phyloP scores from a whole-genome alignment of 768 basidiomycete species.

The Flagelloscypha sp. region DNA sequence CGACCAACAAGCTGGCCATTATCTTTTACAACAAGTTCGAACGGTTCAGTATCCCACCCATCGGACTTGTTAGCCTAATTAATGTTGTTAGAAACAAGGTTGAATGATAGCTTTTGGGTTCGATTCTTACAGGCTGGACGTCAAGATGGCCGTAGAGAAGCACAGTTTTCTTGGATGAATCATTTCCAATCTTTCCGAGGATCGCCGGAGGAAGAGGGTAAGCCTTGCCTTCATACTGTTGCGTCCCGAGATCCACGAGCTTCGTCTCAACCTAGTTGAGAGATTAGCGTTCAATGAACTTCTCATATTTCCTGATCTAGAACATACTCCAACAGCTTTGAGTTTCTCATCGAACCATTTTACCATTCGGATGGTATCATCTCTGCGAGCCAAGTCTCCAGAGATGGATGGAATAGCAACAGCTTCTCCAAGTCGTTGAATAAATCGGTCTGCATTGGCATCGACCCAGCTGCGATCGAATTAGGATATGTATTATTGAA shows the following conservation, averaged over 20 bases:
- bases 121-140: slow-evolving; percentile 71
- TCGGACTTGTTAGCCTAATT: slow-evolving; percentile 38
- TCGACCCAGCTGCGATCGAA: too few relatives aligned
- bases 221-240: slow-evolving; percentile 64
- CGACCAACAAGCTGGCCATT: slow-evolving; percentile 70
- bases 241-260: slow-evolving; percentile 69
- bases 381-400: slow-evolving; percentile 60
- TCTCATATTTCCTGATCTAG: too few relatives aligned
- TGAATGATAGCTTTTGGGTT: not conserved
- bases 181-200: slow-evolving; percentile 73
- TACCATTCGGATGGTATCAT: slow-evolving; percentile 81
- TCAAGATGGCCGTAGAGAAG: slow-evolving; percentile 93
- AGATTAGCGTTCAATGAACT: too few relatives aligned
- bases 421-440: slow-evolving; percentile 70
- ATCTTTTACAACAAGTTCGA: slow-evolving; percentile 44
- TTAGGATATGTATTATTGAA: too few relatives aligned
- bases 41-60: slow-evolving; percentile 65
- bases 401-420: slow-evolving; percentile 58
- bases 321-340: slow-evolving; percentile 67
- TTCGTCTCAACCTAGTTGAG: slow-evolving; percentile 70
- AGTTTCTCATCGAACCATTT: slow-evolving; percentile 73
- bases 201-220: slow-evolving; percentile 76
- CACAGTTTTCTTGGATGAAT: slow-evolving; percentile 88
- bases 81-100: not conserved
- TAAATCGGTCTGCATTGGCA: slow-evolving; percentile 60